phyloP scores from a whole-genome alignment of 768 basidiomycete genomes.

The Auricularia cornea region DNA sequence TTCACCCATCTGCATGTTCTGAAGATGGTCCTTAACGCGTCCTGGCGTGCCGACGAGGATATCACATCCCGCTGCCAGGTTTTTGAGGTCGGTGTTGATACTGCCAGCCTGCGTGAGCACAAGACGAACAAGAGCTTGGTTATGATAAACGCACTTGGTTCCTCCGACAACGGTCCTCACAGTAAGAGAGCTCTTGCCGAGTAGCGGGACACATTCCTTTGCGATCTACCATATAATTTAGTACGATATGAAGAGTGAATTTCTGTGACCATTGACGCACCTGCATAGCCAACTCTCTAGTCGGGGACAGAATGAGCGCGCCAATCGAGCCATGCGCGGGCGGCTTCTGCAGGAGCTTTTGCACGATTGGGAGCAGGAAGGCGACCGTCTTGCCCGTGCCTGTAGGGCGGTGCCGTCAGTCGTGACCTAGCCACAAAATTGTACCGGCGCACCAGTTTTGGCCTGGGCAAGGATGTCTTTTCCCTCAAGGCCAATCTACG shows the following conservation, averaged over 20 bases:
- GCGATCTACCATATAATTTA: slow-evolving; percentile 4
- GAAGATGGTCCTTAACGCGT: slow-evolving; percentile 28
- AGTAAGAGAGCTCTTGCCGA: slow-evolving; percentile 33
- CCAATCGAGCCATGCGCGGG: slow-evolving; percentile 13
- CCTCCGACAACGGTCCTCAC: slow-evolving; percentile 49
- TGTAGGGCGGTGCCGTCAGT: slow-evolving; percentile 19
- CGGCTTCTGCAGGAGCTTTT: slow-evolving; percentile 17
- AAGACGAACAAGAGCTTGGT: slow-evolving; percentile 4
- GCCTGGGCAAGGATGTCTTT: slow-evolving; percentile 2
- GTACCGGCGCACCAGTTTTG: slow-evolving; percentile 15
- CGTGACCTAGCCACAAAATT: neutral
- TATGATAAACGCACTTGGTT: slow-evolving; percentile 33
- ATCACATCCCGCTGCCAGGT: slow-evolving; percentile 16
- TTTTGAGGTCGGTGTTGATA: slow-evolving; percentile 19
- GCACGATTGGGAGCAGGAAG: slow-evolving; percentile 31
- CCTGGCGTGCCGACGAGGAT: slow-evolving; percentile 34
- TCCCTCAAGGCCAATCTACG: neutral
- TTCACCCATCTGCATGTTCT: slow-evolving; percentile 26
- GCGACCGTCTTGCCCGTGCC: slow-evolving; percentile 49
- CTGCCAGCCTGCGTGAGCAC: slow-evolving; percentile 11
- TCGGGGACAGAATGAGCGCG: slow-evolving; percentile 30
- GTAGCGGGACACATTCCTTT: slow-evolving; percentile 23
- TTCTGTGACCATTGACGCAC: neutral
- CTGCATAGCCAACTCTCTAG: slow-evolving; percentile 31
- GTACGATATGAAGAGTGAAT: neutral